A percentile compares a stretch with the other conserved stretches of the same genome.
Conservation (phyloP, 106 monocot genomes). For the Dioscorea zingiberensis region DNA sequence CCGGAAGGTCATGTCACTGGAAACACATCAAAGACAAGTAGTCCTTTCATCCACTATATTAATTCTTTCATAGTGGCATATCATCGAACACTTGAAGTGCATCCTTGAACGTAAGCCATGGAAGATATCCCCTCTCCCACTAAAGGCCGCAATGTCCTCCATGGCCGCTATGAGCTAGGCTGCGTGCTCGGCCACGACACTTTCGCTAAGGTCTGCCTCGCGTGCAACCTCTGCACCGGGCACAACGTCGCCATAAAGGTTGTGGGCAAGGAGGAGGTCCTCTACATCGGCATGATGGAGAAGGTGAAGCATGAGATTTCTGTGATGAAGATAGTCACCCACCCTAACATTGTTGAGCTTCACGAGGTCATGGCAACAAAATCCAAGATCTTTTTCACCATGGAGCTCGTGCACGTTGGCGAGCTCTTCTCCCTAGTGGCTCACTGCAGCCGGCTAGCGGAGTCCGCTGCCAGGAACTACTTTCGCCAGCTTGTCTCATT, state of each 20-base stretch:
- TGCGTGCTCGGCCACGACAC: slow-evolving; percentile 55
- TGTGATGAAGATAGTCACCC: slow-evolving; percentile 61
- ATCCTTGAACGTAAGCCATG: too few relatives aligned
- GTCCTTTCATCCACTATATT: not conserved
- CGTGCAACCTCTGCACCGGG: slow-evolving; percentile 28
- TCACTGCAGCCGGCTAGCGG: slow-evolving; percentile 32
- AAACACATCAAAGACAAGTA: slow-evolving; percentile 70
- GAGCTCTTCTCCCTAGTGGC: slow-evolving; percentile 48
- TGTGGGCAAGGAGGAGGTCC: slow-evolving; percentile 52
- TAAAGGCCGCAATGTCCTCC: slow-evolving; percentile 20
- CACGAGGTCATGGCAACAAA: slow-evolving; percentile 65
- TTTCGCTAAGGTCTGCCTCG: slow-evolving; percentile 54
- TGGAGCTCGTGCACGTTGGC: slow-evolving; percentile 68
- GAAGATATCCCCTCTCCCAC: slow-evolving; percentile 15
- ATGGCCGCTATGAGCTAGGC: slow-evolving; percentile 76
- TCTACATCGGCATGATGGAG: slow-evolving; percentile 50
- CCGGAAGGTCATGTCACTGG: slow-evolving; percentile 47
- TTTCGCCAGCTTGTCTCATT: slow-evolving; percentile 70
- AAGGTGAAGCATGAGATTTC: slow-evolving; percentile 72
- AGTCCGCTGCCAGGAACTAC: slow-evolving; percentile 39
- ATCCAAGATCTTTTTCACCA: slow-evolving; percentile 56
- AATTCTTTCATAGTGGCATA: not conserved
- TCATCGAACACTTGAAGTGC: not conserved
- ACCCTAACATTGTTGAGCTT: slow-evolving; percentile 71
- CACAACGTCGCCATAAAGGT: slow-evolving; percentile 57